These are phyloP conservation scores for Hygrocybe coccinea DNA, from an alignment of 768 basidiomycete species.

Conservation along the genomic window DNA sequence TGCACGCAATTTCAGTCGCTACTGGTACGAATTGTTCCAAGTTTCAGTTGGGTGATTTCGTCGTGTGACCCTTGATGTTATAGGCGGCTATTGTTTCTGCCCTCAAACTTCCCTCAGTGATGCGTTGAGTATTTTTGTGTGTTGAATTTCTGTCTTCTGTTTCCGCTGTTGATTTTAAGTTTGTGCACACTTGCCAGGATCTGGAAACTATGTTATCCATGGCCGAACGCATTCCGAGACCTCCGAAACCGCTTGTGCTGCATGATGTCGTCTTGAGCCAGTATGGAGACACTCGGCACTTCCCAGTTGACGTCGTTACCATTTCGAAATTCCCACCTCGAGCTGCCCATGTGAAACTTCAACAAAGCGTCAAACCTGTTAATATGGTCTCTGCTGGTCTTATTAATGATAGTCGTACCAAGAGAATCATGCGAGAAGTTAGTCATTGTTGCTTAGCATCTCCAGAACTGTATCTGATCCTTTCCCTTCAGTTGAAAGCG, in stretches of 20 bases:
- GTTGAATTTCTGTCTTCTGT: neutral
- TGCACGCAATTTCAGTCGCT: slow-evolving; percentile 26
- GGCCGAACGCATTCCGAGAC: slow-evolving; percentile 19
- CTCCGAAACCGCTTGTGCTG: slow-evolving; percentile 5
- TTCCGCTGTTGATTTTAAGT: neutral
- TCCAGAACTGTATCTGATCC: neutral
- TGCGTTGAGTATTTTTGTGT: slow-evolving; percentile 28
- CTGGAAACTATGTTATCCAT: slow-evolving; percentile 28
- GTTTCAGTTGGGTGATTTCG: neutral
- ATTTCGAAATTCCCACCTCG: slow-evolving; percentile 23
- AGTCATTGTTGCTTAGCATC: neutral
- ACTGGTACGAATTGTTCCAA: slow-evolving; percentile 17
- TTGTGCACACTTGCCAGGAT: slow-evolving; percentile 15
- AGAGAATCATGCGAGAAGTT: slow-evolving; percentile 28
- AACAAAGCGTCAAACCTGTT: slow-evolving; percentile 17
- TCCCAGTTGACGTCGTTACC: slow-evolving; percentile 23
- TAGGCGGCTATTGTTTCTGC: slow-evolving; percentile 28
- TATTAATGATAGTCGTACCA: slow-evolving; percentile 18
- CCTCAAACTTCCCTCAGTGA: slow-evolving; percentile 25
- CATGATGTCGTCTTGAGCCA: neutral
- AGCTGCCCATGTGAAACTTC: slow-evolving; percentile 19
- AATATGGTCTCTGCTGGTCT: neutral
- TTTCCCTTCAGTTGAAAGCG: slow-evolving; percentile 16
- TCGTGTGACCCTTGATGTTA: neutral
- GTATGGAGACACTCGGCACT: slow-evolving; percentile 8